A percentile compares a stretch with the other conserved stretches of the same genome.
Evolutionary conservation across 2,329 filamentous ascomycete genomes (phyloP).

Genomic region (Venturiaceae sp.): DNA sequence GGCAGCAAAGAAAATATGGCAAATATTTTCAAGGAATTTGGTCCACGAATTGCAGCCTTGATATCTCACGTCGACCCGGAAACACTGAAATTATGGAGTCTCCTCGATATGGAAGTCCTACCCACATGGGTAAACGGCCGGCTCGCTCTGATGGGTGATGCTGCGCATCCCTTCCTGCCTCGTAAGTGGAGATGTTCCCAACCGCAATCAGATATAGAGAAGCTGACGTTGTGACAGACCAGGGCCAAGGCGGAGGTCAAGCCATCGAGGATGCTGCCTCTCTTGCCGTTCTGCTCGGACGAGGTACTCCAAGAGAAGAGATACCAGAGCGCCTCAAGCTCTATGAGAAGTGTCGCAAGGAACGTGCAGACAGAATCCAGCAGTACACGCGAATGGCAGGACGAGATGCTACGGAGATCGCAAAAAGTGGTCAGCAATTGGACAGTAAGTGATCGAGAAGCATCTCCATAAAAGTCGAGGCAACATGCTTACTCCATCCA

Average conservation of each 20-base stretch:
- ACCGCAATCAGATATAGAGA: constrained; percentile 16
- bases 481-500: constrained; percentile 12
- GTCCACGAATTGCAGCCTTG: constrained; percentile 15
- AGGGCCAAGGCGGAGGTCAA: constrained; percentile 51
- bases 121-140: constrained; percentile 44
- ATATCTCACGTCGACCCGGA: constrained; percentile 19
- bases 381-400: constrained; percentile 46
- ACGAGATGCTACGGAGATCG: constrained; percentile 22
- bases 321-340: constrained; percentile 47
- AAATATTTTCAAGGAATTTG: constrained; percentile 25
- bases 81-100: constrained; percentile 39
- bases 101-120: constrained; percentile 53
- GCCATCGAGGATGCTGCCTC: constrained; percentile 60
- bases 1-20: constrained; percentile 25
- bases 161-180: constrained; percentile 59
- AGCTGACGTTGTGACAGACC: constrained; percentile 24
- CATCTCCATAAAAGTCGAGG: too few relatives aligned
- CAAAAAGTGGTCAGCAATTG: constrained; percentile 11
- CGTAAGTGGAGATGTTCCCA: constrained; percentile 20
- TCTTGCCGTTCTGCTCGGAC: constrained; percentile 45
- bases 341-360: constrained; percentile 49
- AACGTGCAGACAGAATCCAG: constrained; percentile 49
- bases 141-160: constrained; percentile 54
- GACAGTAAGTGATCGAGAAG: constrained; percentile 17
- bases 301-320: constrained; percentile 32